These are phyloP conservation scores for Kwoniella sp. DNA, from an alignment of 768 basidiomycete genomes.

Conservation along the genomic window DNA sequence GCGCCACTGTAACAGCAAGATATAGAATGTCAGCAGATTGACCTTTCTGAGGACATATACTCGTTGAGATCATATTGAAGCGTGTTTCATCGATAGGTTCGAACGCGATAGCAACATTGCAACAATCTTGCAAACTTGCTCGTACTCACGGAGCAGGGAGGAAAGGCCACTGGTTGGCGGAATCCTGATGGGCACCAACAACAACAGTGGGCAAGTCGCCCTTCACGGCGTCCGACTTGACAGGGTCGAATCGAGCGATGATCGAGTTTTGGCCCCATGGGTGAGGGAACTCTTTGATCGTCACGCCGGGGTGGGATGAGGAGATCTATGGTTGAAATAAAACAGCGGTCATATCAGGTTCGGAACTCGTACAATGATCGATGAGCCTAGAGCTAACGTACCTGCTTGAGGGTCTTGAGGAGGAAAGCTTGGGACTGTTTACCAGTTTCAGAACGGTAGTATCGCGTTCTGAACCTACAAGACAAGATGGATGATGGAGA, in stretches of 20 bases:
- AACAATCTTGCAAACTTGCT: too few species aligned
- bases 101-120: too few species aligned
- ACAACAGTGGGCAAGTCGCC: slow-evolving; percentile 53
- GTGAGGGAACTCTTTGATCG: slow-evolving; percentile 60
- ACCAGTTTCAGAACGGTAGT: slow-evolving; percentile 57
- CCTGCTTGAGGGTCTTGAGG: slow-evolving; percentile 52
- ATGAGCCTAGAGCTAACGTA: slow-evolving; percentile 16
- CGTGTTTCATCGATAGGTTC: too few species aligned
- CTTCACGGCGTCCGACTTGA: slow-evolving; percentile 66
- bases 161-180: slow-evolving; percentile 58
- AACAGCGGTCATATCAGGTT: too few species aligned
- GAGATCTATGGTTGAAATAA: slow-evolving; percentile 27
- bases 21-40: background rate
- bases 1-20: slow-evolving; percentile 48
- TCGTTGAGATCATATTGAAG: background rate
- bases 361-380: background rate
- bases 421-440: slow-evolving; percentile 56
- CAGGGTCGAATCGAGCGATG: slow-evolving; percentile 53
- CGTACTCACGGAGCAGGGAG: slow-evolving; percentile 55
- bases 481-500: background rate
- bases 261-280: slow-evolving; percentile 72
- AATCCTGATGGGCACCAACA: slow-evolving; percentile 57
- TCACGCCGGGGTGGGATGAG: slow-evolving; percentile 58
- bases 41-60: too few species aligned
- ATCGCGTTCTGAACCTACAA: slow-evolving; percentile 54